Evolutionary conservation across 306 rosid genomes (phyloP).

Genomic region (Calophaca sinica): DNA sequence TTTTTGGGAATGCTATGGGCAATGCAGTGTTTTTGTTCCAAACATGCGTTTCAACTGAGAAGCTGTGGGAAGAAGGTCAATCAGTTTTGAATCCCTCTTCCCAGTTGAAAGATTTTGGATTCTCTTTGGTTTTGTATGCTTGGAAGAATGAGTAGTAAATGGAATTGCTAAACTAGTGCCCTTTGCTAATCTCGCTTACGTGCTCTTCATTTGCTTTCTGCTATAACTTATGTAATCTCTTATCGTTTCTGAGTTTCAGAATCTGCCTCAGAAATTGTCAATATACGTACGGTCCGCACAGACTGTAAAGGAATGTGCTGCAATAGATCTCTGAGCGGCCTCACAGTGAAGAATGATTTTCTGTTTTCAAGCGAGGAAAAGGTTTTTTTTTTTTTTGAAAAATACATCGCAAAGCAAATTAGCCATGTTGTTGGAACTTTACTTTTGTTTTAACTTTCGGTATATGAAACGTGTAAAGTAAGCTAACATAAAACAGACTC

Average conservation of each 20-base stretch:
- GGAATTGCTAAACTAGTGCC: constrained; percentile 25
- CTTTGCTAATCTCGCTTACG: constrained; percentile 17
- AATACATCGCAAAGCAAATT: too few relatives aligned
- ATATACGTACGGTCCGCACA: background rate
- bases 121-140: constrained; percentile 83
- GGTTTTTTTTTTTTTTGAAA: too few relatives aligned
- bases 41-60: constrained; percentile 64
- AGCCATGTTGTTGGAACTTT: background rate
- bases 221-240: background rate
- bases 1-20: constrained; percentile 73
- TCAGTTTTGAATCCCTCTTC: constrained; percentile 58
- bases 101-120: constrained; percentile 70
- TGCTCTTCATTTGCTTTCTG: constrained; percentile 5
- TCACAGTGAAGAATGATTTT: constrained; percentile 15
- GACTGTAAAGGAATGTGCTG: background rate
- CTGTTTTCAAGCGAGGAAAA: background rate
- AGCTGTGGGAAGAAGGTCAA: constrained; percentile 51
- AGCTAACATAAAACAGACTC: background rate
- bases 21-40: constrained; percentile 92
- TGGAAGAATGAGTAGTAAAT: constrained; percentile 76
- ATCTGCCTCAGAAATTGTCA: constrained; percentile 5
- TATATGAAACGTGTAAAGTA: background rate
- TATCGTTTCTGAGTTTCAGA: background rate
- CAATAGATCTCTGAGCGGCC: background rate
- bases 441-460: background rate